A percentile compares a stretch with the other conserved stretches of the same genome.
These are phyloP conservation scores for Agrostemma githago DNA, from an alignment of 148 eudicot species.

Conservation along the genomic window DNA sequence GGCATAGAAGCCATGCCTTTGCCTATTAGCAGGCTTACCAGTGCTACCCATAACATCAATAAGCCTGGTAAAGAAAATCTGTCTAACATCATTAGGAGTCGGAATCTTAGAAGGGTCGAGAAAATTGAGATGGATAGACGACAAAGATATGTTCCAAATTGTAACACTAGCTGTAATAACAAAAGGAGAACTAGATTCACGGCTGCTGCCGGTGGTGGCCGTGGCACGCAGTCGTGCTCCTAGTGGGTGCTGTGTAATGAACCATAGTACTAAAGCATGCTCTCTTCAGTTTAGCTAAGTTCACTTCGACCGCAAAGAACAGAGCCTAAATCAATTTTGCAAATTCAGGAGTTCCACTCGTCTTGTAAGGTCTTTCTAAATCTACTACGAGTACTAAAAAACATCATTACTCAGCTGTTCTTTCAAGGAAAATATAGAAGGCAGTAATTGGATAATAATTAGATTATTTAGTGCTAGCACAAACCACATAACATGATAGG, in stretches of 20 bases:
- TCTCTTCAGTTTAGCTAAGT: too few relatives aligned
- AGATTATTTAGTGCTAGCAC: too few relatives aligned
- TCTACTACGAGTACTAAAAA: too few relatives aligned
- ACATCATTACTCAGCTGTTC: too few relatives aligned
- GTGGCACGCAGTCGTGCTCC: neutral
- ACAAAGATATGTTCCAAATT: conserved; percentile 6
- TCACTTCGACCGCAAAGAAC: too few relatives aligned
- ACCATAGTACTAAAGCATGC: too few relatives aligned
- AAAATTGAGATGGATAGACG: conserved; percentile 37
- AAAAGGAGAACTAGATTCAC: neutral
- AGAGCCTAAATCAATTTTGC: too few relatives aligned
- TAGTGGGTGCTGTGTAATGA: neutral
- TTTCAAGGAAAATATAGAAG: too few relatives aligned
- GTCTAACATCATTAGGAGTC: conserved; percentile 30
- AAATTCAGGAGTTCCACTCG: too few relatives aligned
- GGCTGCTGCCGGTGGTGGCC: neutral
- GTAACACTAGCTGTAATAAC: neutral
- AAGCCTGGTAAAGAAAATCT: conserved; percentile 28
- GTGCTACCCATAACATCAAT: conserved; percentile 4
- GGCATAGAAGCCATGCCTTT: conserved; percentile 81
- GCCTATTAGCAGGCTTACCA: conserved; percentile 32
- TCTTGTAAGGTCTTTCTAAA: too few relatives aligned
- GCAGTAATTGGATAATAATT: too few relatives aligned
- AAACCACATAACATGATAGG: too few relatives aligned
- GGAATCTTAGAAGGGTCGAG: conserved; percentile 31